A percentile compares a stretch with the other conserved stretches of the same genome.
These are phyloP conservation scores for Erythrophleum ivorense DNA, from an alignment of 331 rosid genomes.

Conservation along the genomic window DNA sequence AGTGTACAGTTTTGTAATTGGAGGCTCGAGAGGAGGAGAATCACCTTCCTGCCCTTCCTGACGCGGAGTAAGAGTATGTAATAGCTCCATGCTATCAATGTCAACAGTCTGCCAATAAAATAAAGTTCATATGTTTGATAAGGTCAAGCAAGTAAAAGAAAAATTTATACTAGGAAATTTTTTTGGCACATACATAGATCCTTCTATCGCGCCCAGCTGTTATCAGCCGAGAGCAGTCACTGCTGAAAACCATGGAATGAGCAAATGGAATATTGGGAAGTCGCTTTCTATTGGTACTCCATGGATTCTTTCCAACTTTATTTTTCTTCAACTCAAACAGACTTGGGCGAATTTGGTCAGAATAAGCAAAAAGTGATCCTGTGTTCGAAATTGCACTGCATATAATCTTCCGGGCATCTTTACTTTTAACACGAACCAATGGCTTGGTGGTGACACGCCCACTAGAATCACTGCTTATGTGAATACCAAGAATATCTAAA, in stretches of 20 bases:
- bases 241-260: slow-evolving; percentile 78
- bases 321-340: slow-evolving; percentile 64
- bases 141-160: too few relatives aligned
- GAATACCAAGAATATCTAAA: slow-evolving; percentile 59
- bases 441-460: too few relatives aligned
- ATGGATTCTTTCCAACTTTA: slow-evolving; percentile 51
- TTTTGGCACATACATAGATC: slow-evolving; percentile 94
- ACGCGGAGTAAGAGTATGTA: slow-evolving; percentile 74
- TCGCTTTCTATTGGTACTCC: slow-evolving; percentile 56
- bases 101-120: slow-evolving; percentile 73
- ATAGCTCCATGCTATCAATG: slow-evolving; percentile 52
- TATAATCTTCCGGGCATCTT: slow-evolving; percentile 73
- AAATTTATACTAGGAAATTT: too few relatives aligned
- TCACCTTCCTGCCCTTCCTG: slow-evolving; percentile 55
- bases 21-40: slow-evolving; percentile 75
- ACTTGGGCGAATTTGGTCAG: slow-evolving; percentile 68
- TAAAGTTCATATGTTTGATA: too few relatives aligned
- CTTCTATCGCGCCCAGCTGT: slow-evolving; percentile 81
- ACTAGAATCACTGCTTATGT: too few relatives aligned
- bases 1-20: slow-evolving; percentile 82
- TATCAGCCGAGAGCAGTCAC: slow-evolving; percentile 80
- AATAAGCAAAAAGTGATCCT: slow-evolving; percentile 72
- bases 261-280: slow-evolving; percentile 78
- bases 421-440: slow-evolving; percentile 64
- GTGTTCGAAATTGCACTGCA: slow-evolving; percentile 83